A percentile compares a stretch with the other conserved stretches of the same genome.
These are phyloP conservation scores for Mycosphaerella sp. DNA, from an alignment of 2,329 filamentous ascomycete species.

Conservation along the genomic window DNA sequence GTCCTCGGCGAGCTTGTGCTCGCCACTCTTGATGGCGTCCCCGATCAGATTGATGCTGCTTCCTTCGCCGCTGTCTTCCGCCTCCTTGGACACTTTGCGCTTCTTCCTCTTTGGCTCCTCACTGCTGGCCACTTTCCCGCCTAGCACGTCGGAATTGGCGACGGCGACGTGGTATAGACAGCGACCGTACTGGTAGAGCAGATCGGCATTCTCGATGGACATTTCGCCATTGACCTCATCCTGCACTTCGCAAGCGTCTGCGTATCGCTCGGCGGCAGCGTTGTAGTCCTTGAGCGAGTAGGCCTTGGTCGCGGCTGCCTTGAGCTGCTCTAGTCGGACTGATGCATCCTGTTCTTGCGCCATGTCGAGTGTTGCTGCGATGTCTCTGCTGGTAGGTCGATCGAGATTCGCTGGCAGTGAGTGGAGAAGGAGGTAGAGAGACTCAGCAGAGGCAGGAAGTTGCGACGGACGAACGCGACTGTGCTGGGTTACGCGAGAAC, in stretches of 20 bases:
- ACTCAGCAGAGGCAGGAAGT: background rate
- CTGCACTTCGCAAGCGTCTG: slow-evolving; percentile 82
- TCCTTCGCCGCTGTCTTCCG: slow-evolving; percentile 20
- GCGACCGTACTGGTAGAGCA: slow-evolving; percentile 90
- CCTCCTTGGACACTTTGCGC: slow-evolving; percentile 31
- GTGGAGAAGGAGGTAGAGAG: background rate
- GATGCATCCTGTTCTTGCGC: slow-evolving; percentile 13
- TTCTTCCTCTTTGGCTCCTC: slow-evolving; percentile 51
- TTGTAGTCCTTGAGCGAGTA: slow-evolving; percentile 87
- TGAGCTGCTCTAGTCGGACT: slow-evolving; percentile 55
- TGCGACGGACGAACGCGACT: background rate
- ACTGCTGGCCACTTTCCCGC: slow-evolving; percentile 63
- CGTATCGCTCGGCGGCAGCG: slow-evolving; percentile 79
- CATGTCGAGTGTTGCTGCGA: background rate
- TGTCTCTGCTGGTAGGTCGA: background rate
- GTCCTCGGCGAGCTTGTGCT: slow-evolving; percentile 41
- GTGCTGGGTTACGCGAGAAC: background rate
- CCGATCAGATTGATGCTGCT: slow-evolving; percentile 26
- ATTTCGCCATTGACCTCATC: slow-evolving; percentile 89
- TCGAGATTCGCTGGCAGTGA: background rate
- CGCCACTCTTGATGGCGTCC: slow-evolving; percentile 32
- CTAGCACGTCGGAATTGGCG: slow-evolving; percentile 88
- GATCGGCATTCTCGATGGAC: slow-evolving; percentile 81
- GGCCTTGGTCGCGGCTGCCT: slow-evolving; percentile 72
- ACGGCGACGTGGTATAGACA: slow-evolving; percentile 91